Conservation (phyloP, 352 stramenopile species). For the Halophytophthora polymorphica region DNA sequence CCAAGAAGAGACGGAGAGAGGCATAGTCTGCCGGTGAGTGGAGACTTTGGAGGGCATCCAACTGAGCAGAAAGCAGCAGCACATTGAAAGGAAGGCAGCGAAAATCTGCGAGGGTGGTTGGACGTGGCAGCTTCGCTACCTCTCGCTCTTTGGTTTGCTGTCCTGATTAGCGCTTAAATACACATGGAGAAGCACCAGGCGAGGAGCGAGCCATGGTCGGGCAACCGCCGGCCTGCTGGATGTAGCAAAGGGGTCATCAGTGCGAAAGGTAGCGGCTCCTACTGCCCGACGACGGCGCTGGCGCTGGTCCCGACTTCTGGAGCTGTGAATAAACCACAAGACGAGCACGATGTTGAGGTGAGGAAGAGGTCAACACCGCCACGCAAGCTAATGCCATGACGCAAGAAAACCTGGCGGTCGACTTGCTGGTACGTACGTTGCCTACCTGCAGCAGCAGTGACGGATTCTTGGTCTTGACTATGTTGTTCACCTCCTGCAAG, state of each 20-base stretch:
- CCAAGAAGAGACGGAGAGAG: conserved; percentile 61
- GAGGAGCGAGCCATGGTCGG: conserved; percentile 7
- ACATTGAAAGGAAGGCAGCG: too few relatives aligned
- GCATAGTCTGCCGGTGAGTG: conserved; percentile 15
- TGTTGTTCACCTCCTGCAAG: conserved; percentile 89
- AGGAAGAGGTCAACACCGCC: neutral
- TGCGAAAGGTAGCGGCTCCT: conserved; percentile 68
- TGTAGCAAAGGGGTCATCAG: conserved; percentile 20
- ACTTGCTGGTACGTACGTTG: neutral
- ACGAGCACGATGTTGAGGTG: neutral
- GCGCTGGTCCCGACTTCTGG: conserved; percentile 51
- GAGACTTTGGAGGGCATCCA: too few relatives aligned
- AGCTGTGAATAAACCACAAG: conserved; percentile 29
- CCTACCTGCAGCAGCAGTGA: conserved; percentile 90
- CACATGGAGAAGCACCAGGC: conserved; percentile 3
- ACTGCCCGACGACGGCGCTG: conserved; percentile 17
- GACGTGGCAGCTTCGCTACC: too few relatives aligned
- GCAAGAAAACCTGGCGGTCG: too few relatives aligned
- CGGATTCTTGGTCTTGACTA: conserved; percentile 95
- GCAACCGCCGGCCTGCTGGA: conserved; percentile 10
- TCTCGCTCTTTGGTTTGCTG: too few relatives aligned
- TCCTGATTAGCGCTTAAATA: too few relatives aligned
- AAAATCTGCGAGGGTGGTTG: too few relatives aligned
- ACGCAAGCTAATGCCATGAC: neutral
- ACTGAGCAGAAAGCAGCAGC: too few relatives aligned